These are phyloP conservation scores for Theileria parva DNA, from an alignment of 169 alveolate genomes.

Conservation along the genomic window DNA sequence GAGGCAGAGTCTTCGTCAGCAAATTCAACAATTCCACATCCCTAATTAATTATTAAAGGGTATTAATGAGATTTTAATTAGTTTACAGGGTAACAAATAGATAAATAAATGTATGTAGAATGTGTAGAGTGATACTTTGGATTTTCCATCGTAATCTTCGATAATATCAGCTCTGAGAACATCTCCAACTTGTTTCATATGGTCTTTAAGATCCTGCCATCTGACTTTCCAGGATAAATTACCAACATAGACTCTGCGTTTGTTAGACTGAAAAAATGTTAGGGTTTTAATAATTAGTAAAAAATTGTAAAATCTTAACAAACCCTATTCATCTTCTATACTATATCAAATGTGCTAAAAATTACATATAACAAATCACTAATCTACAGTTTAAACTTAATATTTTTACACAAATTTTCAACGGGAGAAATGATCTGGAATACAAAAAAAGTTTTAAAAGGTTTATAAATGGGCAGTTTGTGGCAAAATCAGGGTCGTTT, in stretches of 20 bases:
- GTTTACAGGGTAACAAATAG: not conserved
- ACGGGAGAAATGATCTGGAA: not conserved
- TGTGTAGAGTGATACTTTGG: slow-evolving; percentile 67
- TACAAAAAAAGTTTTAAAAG: not conserved
- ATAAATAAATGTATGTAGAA: not conserved
- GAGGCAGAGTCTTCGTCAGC: slow-evolving; percentile 78
- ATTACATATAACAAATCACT: not conserved
- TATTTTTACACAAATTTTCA: not conserved
- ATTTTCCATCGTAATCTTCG: slow-evolving; percentile 86
- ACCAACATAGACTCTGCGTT: slow-evolving; percentile 88
- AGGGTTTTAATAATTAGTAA: not conserved
- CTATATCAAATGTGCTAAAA: not conserved
- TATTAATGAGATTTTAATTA: not conserved
- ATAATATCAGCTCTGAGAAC: slow-evolving; percentile 87
- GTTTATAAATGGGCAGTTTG: not conserved
- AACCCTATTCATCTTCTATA: slow-evolving; percentile 32
- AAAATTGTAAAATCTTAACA: not conserved
- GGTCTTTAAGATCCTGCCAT: slow-evolving; percentile 88
- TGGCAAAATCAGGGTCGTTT: not conserved
- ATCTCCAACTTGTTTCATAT: slow-evolving; percentile 88
- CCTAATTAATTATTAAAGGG: slow-evolving; percentile 39
- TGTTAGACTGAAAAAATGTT: slow-evolving; percentile 42
- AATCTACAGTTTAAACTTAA: slow-evolving; percentile 1
- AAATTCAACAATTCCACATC: slow-evolving; percentile 84
- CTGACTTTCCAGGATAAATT: slow-evolving; percentile 88